phyloP scores from a whole-genome alignment of 192 early-diverging fungal species.

The Chytriomyces confervae region DNA sequence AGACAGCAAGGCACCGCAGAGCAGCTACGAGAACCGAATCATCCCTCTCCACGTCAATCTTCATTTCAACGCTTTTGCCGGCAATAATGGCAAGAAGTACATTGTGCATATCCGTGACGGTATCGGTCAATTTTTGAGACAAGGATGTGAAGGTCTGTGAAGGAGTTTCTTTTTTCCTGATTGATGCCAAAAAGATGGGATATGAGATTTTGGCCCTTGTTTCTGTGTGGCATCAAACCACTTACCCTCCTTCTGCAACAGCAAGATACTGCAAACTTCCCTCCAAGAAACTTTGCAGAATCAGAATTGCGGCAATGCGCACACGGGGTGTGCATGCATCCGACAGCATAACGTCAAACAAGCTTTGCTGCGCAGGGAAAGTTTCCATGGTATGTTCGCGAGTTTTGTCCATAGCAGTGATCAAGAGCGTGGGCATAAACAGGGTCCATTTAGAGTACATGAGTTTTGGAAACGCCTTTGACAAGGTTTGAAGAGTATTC shows the following conservation, averaged over 20 bases:
- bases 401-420: background rate
- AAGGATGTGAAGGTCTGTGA: constrained; percentile 45
- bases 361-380: background rate
- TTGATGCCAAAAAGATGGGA: too few relatives aligned
- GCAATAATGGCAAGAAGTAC: constrained; percentile 32
- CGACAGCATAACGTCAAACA: constrained; percentile 22
- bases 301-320: constrained; percentile 38
- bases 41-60: constrained; percentile 22
- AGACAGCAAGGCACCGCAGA: constrained; percentile 24
- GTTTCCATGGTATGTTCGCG: too few relatives aligned
- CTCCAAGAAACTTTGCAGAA: constrained; percentile 41
- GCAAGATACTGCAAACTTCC: constrained; percentile 50
- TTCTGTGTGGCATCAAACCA: background rate
- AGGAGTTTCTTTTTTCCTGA: background rate
- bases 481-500: constrained; percentile 38
- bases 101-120: constrained; percentile 41
- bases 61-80: background rate
- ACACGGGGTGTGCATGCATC: constrained; percentile 32
- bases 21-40: constrained; percentile 24
- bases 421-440: constrained; percentile 42
- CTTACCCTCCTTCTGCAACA: constrained; percentile 48
- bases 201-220: background rate
- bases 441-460: constrained; percentile 48
- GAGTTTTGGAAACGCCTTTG: constrained; percentile 46
- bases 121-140: constrained; percentile 47